A percentile compares a stretch with the other conserved stretches of the same genome.
Conservation (phyloP, 2,329 filamentous ascomycete species). For the Sphaerostilbella broomeana region DNA sequence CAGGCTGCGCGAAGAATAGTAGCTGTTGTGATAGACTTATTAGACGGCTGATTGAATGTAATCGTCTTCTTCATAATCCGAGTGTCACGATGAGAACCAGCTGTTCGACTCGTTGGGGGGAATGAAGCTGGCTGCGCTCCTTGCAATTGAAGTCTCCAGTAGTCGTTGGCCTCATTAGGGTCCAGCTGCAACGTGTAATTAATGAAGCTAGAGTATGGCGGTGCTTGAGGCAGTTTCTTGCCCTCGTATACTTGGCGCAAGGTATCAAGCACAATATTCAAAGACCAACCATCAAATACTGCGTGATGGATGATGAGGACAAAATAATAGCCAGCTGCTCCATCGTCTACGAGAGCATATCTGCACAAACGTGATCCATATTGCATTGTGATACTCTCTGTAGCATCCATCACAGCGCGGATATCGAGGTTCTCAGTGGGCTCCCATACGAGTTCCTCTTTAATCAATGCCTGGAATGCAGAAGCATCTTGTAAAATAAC, state of each 20-base stretch:
- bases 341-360: no score
- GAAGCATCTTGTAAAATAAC: no score
- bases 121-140: conserved; percentile 10
- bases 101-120: conserved; percentile 2
- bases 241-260: conserved; percentile 9
- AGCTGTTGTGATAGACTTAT: conserved; percentile 14
- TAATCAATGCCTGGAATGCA: no score
- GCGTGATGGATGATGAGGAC: conserved; percentile 22
- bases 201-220: conserved; percentile 14
- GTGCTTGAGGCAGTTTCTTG: neutral
- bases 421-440: no score
- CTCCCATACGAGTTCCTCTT: no score
- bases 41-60: neutral
- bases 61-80: conserved; percentile 5
- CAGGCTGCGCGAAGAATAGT: conserved; percentile 21
- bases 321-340: no score
- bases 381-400: no score
- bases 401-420: no score
- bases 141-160: conserved; percentile 6
- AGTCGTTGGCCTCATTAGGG: neutral
- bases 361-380: no score
- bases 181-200: conserved; percentile 8
- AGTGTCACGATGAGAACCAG: neutral
- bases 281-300: conserved; percentile 20
- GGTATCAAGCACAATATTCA: conserved; percentile 2